Conservation (phyloP, 495 filamentous ascomycete species). For the Lentithecium fluviatile region DNA sequence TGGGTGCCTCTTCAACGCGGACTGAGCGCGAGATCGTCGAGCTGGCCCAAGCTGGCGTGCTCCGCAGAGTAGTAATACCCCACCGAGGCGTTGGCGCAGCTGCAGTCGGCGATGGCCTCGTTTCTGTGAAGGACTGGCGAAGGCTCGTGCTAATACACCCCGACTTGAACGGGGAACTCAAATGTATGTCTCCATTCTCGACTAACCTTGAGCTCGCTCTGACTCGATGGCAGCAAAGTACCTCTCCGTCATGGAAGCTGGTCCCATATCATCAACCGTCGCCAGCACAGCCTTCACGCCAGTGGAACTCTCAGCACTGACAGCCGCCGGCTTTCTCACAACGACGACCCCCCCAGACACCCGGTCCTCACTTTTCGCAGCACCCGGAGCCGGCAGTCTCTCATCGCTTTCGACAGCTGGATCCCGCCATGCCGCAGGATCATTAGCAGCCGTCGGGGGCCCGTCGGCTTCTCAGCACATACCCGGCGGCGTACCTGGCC, state of each 20-base stretch:
- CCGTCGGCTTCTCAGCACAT: slow-evolving; percentile 53
- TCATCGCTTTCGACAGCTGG: slow-evolving; percentile 54
- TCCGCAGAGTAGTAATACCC: slow-evolving; percentile 67
- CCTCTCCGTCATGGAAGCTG: slow-evolving; percentile 51
- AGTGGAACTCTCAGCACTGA: slow-evolving; percentile 57
- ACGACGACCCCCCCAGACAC: slow-evolving; percentile 50
- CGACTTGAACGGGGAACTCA: slow-evolving; percentile 51
- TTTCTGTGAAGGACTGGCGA: slow-evolving; percentile 65
- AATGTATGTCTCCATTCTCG: slow-evolving; percentile 41
- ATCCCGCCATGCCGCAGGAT: slow-evolving; percentile 60
- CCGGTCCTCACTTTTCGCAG: slow-evolving; percentile 51
- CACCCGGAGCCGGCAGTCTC: slow-evolving; percentile 54
- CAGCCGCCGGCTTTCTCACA: slow-evolving; percentile 72
- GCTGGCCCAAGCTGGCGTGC: slow-evolving; percentile 56
- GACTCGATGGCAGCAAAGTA: slow-evolving; percentile 51
- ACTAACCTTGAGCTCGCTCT: background rate
- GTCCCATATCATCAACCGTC: slow-evolving; percentile 56
- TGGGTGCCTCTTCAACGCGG: slow-evolving; percentile 63
- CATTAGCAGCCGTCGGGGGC: slow-evolving; percentile 62
- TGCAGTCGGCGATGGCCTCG: slow-evolving; percentile 66
- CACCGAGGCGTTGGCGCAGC: slow-evolving; percentile 60
- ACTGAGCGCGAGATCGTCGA: slow-evolving; percentile 73
- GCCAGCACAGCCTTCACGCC: slow-evolving; percentile 49
- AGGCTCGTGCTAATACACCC: slow-evolving; percentile 49
- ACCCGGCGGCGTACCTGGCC: slow-evolving; percentile 49